Evolutionary conservation across 1,284 basidiomycete genomes (phyloP), one percentile per base, ranked within the genome.

Genomic region (Porodaedalea pini): DNA sequence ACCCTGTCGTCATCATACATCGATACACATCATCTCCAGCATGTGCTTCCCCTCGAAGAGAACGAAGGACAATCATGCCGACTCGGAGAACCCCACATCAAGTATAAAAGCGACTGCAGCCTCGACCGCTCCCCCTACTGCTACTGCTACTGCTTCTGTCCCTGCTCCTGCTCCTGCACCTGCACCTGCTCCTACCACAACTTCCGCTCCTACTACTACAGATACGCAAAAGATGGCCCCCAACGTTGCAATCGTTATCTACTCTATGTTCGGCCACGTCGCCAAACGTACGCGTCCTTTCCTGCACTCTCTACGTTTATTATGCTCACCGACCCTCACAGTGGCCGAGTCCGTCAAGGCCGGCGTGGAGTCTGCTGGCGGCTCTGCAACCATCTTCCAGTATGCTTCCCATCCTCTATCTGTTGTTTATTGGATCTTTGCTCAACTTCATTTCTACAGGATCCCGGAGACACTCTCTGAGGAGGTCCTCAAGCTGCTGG

Each of bases 211-310:
- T 8, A 13, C 23, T 21, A n/a, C n/a, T n/a, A n/a, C n/a, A n/a
- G n/a, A 45, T 0, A 25, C 19, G 29, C 31, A 34, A 17, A 55
- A 47, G 23, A 59, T 48, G 54, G 40, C 66, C 23, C 85, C 88
- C 49, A 83, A 81, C 68, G 77, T 91, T 67, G 90, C 87, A 57
- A 90, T 94, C 66, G 72, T 91, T 66, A 86, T 91, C 77, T 94
- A 94, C 78, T 77, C 85, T 57, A 80, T 89, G 73, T 93, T 89
- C 69, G 90, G 90, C 64, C 92, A 94, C 73, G 81, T 92, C 69
- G 78, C 77, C 64, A 81, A 80, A 67, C 51, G 88, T 90, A 67
- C 48, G 85, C 79, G 44, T 13, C 2, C n/a, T 17, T 23, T 34
- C 25, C 15, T 29, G 2, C 27, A 17, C 17, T 11, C 29, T 10